Conservation (phyloP, 2,329 filamentous ascomycete species). For the Botrytis tulipae region DNA sequence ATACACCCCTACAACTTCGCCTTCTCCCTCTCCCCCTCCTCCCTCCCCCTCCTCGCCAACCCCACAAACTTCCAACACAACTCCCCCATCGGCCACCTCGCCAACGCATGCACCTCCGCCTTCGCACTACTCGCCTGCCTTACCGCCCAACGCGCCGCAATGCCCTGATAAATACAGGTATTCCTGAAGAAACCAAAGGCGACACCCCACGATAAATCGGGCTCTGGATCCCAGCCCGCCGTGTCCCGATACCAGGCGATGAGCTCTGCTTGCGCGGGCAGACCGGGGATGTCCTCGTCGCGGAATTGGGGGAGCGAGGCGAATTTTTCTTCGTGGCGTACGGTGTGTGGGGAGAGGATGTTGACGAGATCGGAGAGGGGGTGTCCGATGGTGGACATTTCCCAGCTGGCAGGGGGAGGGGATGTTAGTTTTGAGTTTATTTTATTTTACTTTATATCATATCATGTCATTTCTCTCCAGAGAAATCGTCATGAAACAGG, state of each 20-base stretch:
- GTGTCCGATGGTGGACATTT: slow-evolving; percentile 98
- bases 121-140: slow-evolving; percentile 87
- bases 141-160: slow-evolving; percentile 80
- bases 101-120: slow-evolving; percentile 68
- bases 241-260: slow-evolving; percentile 65
- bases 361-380: slow-evolving; percentile 90
- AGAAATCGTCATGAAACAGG: not conserved
- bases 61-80: slow-evolving; percentile 74
- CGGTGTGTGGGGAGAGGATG: slow-evolving; percentile 55
- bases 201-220: slow-evolving; percentile 60
- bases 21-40: slow-evolving; percentile 32
- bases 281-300: slow-evolving; percentile 50
- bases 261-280: slow-evolving; percentile 55
- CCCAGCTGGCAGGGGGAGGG: slow-evolving; percentile 63
- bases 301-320: slow-evolving; percentile 40
- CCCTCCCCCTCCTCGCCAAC: slow-evolving; percentile 44
- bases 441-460: not conserved
- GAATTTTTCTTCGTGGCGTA: slow-evolving; percentile 33
- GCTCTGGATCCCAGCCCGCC: slow-evolving; percentile 67
- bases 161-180: slow-evolving; percentile 74
- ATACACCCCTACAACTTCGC: slow-evolving; percentile 42
- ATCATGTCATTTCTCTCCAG: not conserved
- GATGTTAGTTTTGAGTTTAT: slow-evolving; percentile 7
- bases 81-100: slow-evolving; percentile 70
- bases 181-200: slow-evolving; percentile 62